A percentile compares a stretch with the other conserved stretches of the same genome.
Conservation (phyloP, 148 eudicot genomes). For the Chenopodium suecicum region DNA sequence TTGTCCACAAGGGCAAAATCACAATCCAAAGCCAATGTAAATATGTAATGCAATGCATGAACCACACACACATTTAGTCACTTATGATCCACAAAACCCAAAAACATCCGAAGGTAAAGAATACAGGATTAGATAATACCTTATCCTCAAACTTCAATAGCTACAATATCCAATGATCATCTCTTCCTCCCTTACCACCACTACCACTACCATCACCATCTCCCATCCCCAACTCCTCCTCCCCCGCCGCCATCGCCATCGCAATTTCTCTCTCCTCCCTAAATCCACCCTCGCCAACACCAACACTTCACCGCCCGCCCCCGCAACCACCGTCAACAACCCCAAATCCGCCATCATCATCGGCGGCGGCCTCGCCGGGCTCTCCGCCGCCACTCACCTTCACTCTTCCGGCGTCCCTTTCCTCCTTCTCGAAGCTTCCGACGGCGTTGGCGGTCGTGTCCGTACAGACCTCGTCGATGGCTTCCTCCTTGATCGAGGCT, state of each 20-base stretch:
- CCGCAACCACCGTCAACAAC: constrained; percentile 29
- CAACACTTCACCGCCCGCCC: neutral
- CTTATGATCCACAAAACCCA: too few relatives aligned
- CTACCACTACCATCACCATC: neutral
- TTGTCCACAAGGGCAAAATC: too few relatives aligned
- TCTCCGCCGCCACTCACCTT: constrained; percentile 76
- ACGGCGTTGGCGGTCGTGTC: constrained; percentile 90
- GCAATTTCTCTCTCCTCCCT: constrained; percentile 18
- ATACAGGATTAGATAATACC: neutral
- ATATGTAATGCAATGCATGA: too few relatives aligned
- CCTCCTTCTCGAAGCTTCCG: constrained; percentile 79
- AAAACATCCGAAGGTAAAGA: too few relatives aligned
- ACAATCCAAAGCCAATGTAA: too few relatives aligned
- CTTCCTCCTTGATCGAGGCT: constrained; percentile 90
- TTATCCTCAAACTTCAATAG: constrained; percentile 1
- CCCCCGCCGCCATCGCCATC: neutral
- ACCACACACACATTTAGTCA: too few relatives aligned
- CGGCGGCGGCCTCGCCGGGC: constrained; percentile 91
- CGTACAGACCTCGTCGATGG: constrained; percentile 82
- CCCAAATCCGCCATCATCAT: constrained; percentile 45
- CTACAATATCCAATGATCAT: constrained; percentile 19
- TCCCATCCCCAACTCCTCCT: neutral
- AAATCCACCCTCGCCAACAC: constrained; percentile 11
- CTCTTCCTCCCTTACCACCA: constrained; percentile 16
- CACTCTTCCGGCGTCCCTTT: constrained; percentile 50